Conservation (phyloP, 306 rosid genomes). For the Castanea mollissima region DNA sequence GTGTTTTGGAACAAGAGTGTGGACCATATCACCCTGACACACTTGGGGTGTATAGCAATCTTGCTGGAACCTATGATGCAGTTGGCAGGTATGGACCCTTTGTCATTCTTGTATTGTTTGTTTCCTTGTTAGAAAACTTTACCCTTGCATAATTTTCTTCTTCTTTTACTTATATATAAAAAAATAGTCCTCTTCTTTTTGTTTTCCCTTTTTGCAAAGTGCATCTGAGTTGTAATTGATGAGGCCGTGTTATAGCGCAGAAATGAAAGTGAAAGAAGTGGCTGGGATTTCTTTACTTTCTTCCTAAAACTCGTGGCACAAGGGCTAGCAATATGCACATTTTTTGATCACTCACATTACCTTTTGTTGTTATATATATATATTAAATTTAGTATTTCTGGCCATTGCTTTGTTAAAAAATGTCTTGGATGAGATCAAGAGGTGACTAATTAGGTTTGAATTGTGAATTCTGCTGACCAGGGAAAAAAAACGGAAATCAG, state of each 20-base stretch:
- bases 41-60: conserved; percentile 89
- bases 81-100: conserved; percentile 62
- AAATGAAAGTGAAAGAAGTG: not conserved
- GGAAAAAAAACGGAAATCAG: not conserved
- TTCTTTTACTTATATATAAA: too few species aligned
- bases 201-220: not conserved
- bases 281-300: not conserved
- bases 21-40: conserved; percentile 90
- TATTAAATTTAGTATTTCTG: too few species aligned
- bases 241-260: not conserved
- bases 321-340: not conserved
- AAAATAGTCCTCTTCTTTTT: too few species aligned
- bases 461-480: not conserved
- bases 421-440: not conserved
- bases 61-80: conserved; percentile 97
- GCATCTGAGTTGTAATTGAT: not conserved
- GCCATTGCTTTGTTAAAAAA: not conserved
- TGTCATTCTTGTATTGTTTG: not conserved
- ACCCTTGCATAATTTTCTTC: not conserved
- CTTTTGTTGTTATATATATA: too few species aligned
- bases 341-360: not conserved
- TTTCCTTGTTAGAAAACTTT: not conserved
- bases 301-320: not conserved
- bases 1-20: conserved; percentile 57
- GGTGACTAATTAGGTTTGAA: not conserved